These are phyloP conservation scores for Amylocarpus encephaloides DNA, from an alignment of 2,329 filamentous ascomycete species.

Conservation along the genomic window DNA sequence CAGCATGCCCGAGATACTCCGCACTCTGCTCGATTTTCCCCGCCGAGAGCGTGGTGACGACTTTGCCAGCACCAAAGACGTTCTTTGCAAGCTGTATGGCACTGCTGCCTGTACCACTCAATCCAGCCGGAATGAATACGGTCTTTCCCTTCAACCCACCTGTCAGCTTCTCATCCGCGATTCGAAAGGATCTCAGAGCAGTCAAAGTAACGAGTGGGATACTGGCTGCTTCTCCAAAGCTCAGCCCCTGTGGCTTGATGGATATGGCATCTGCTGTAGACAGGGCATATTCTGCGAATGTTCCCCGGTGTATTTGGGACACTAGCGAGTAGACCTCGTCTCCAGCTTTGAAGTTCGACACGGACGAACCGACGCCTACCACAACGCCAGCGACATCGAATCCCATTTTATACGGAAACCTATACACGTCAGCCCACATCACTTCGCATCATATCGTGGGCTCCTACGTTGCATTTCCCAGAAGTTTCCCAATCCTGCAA, in stretches of 20 bases:
- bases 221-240: conserved; percentile 36
- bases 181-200: conserved; percentile 34
- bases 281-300: conserved; percentile 25
- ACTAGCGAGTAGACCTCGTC: conserved; percentile 36
- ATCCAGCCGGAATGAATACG: conserved; percentile 34
- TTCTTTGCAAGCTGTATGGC: conserved; percentile 40
- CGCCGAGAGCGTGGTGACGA: conserved; percentile 41
- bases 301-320: conserved; percentile 31
- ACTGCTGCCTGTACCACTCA: conserved; percentile 35
- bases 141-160: conserved; percentile 35
- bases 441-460: too few relatives aligned
- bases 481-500: conserved; percentile 6
- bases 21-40: conserved; percentile 35
- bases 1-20: conserved; percentile 34
- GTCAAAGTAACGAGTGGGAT: conserved; percentile 37
- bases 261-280: conserved; percentile 31
- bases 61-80: conserved; percentile 38
- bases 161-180: conserved; percentile 27
- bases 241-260: conserved; percentile 35
- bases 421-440: conserved; percentile 7
- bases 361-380: conserved; percentile 31
- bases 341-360: conserved; percentile 33
- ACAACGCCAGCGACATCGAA: conserved; percentile 38
- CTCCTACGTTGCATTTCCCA: background rate
- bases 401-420: conserved; percentile 39